Conservation (phyloP, 2,329 filamentous ascomycete genomes). For the Moelleriella libera region DNA sequence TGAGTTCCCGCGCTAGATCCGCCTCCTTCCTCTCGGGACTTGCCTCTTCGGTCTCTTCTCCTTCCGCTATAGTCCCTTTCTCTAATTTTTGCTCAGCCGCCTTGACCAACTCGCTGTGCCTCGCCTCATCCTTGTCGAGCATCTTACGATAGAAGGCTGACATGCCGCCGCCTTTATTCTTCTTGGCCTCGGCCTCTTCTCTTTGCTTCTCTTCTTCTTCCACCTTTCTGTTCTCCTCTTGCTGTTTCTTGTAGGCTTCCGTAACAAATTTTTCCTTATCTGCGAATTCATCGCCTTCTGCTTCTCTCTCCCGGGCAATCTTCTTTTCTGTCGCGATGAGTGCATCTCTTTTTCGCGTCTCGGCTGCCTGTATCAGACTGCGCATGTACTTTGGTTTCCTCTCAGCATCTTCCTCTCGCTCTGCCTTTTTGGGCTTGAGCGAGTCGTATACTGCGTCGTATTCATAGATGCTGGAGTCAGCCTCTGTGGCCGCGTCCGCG, state of each 20-base stretch:
- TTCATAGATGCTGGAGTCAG: constrained; percentile 69
- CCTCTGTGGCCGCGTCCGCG: constrained; percentile 46
- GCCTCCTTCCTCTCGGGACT: constrained; percentile 44
- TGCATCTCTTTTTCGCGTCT: constrained; percentile 63
- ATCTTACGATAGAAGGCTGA: constrained; percentile 64
- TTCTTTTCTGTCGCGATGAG: constrained; percentile 70
- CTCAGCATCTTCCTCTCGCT: constrained; percentile 37
- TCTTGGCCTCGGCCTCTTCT: constrained; percentile 50
- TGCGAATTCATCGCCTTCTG: constrained; percentile 66
- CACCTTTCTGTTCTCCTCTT: constrained; percentile 55
- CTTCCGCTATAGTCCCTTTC: constrained; percentile 15
- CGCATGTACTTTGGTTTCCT: constrained; percentile 68
- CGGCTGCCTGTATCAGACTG: constrained; percentile 57
- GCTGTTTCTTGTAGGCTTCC: constrained; percentile 67
- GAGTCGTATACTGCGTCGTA: constrained; percentile 76
- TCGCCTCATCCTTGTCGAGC: constrained; percentile 54
- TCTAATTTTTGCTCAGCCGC: constrained; percentile 45
- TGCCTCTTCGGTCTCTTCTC: constrained; percentile 18
- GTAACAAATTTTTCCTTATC: constrained; percentile 83
- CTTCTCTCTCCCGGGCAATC: constrained; percentile 62
- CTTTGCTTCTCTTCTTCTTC: constrained; percentile 57
- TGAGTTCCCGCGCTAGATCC: constrained; percentile 54
- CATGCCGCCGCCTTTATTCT: constrained; percentile 55
- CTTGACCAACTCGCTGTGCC: constrained; percentile 55
- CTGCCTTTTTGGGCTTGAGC: constrained; percentile 51